Evolutionary conservation across 192 early-diverging fungal species (phyloP).

Genomic region (Phycomyces nitens): DNA sequence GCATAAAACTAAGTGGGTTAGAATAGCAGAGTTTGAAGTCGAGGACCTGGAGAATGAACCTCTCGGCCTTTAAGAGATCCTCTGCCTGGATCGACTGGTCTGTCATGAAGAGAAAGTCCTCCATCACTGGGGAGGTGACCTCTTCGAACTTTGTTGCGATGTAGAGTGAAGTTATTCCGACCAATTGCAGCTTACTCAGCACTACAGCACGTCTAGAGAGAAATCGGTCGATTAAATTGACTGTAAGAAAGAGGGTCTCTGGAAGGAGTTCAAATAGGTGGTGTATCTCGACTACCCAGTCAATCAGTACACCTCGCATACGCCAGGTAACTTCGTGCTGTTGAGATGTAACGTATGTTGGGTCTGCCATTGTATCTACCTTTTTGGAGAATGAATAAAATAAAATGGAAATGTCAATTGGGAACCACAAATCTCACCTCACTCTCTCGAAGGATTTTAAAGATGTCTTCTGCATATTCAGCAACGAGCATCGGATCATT

Average conservation of each 20-base stretch:
- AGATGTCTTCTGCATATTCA: constrained; percentile 94
- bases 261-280: constrained; percentile 85
- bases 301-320: constrained; percentile 90
- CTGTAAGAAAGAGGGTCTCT: constrained; percentile 89
- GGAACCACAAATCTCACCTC: constrained; percentile 49
- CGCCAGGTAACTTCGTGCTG: constrained; percentile 88
- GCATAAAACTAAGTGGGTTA: constrained; percentile 88
- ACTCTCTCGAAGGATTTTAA: constrained; percentile 73
- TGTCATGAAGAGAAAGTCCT: constrained; percentile 84
- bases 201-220: constrained; percentile 82
- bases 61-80: constrained; percentile 89
- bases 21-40: constrained; percentile 88
- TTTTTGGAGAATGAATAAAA: constrained; percentile 22
- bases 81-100: constrained; percentile 75
- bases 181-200: constrained; percentile 87
- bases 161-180: constrained; percentile 87
- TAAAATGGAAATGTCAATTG: background rate
- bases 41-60: constrained; percentile 84
- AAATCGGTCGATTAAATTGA: constrained; percentile 96
- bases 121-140: constrained; percentile 73
- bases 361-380: constrained; percentile 68
- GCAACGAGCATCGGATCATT: constrained; percentile 90
- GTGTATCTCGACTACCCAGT: constrained; percentile 95
- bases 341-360: constrained; percentile 68
- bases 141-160: constrained; percentile 97